phyloP scores from a whole-genome alignment of 164 flowering plant species.

The Dillenia suffruticosa region DNA sequence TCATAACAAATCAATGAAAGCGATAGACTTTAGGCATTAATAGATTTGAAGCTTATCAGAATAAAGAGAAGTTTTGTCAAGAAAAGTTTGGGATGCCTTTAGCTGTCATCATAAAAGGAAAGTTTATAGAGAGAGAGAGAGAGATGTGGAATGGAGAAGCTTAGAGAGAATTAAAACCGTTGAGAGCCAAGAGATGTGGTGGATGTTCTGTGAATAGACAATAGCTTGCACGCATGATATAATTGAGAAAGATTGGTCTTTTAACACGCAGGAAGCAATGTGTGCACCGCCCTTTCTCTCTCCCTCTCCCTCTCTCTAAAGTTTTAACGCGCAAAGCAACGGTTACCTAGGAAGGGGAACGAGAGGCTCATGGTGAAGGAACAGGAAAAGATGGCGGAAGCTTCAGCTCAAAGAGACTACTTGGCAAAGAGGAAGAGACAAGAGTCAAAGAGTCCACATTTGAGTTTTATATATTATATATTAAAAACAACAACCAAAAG shows the following conservation, averaged over 20 bases:
- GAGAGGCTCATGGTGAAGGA: no score
- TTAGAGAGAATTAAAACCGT: conserved; percentile 38
- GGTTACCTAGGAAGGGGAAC: no score
- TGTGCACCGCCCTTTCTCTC: not conserved
- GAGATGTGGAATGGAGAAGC: conserved; percentile 27
- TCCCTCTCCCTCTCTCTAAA: conserved; percentile 6
- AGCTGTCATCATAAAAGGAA: no score
- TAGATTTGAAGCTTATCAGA: not conserved
- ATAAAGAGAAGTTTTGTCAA: no score
- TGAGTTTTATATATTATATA: no score
- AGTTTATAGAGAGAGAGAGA: conserved; percentile 8
- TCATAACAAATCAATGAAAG: not conserved
- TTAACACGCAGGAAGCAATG: conserved; percentile 48
- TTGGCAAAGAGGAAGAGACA: no score
- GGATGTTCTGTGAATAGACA: conserved; percentile 13
- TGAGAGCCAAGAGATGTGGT: conserved; percentile 20
- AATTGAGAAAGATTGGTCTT: conserved; percentile 10
- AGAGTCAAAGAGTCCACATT: no score
- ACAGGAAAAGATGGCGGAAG: no score
- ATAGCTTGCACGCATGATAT: conserved; percentile 62
- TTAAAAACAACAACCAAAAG: no score
- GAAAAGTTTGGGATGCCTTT: no score
- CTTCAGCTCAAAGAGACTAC: no score
- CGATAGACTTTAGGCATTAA: not conserved
- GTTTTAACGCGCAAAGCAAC: no score